These are phyloP conservation scores for Xylariaceae sp. DNA, from an alignment of 2,329 filamentous ascomycete species.

Conservation along the genomic window DNA sequence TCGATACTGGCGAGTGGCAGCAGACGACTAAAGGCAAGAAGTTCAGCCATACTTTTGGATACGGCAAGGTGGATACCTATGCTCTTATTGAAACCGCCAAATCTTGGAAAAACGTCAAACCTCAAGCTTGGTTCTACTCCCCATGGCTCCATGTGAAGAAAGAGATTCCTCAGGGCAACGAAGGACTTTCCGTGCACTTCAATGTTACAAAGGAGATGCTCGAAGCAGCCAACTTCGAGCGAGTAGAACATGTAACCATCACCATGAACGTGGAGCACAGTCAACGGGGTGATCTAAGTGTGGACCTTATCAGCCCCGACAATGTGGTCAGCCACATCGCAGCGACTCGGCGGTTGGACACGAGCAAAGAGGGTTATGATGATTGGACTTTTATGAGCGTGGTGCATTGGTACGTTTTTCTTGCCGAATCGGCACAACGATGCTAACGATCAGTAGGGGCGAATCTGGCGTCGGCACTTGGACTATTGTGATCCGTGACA, in stretches of 20 bases:
- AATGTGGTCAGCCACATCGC: conserved; percentile 82
- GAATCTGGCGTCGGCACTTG: conserved; percentile 83
- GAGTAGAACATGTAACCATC: conserved; percentile 89
- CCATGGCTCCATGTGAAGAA: conserved; percentile 91
- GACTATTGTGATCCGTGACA: conserved; percentile 88
- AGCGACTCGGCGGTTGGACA: conserved; percentile 67
- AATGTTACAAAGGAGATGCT: conserved; percentile 79
- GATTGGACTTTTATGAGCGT: conserved; percentile 99
- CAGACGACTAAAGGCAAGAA: conserved; percentile 74
- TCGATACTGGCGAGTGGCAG: conserved; percentile 72
- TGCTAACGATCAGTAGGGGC: conserved; percentile 54
- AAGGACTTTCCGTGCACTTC: conserved; percentile 75
- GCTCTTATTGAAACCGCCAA: conserved; percentile 80
- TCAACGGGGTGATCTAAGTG: conserved; percentile 84
- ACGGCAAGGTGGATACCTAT: conserved; percentile 90
- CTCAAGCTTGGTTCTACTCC: conserved; percentile 90
- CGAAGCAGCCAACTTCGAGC: conserved; percentile 74
- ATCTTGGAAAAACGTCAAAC: conserved; percentile 82
- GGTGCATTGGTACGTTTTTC: conserved; percentile 72
- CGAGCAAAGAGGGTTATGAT: conserved; percentile 64
- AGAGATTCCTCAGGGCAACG: conserved; percentile 75
- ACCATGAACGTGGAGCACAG: conserved; percentile 95
- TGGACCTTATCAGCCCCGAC: conserved; percentile 81
- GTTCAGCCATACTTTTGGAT: conserved; percentile 93
- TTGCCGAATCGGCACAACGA: neutral